Evolutionary conservation across 202 grass and related monocot genomes (phyloP), one percentile per base, ranked within the genome.

Genomic region (Carex arenaria): DNA sequence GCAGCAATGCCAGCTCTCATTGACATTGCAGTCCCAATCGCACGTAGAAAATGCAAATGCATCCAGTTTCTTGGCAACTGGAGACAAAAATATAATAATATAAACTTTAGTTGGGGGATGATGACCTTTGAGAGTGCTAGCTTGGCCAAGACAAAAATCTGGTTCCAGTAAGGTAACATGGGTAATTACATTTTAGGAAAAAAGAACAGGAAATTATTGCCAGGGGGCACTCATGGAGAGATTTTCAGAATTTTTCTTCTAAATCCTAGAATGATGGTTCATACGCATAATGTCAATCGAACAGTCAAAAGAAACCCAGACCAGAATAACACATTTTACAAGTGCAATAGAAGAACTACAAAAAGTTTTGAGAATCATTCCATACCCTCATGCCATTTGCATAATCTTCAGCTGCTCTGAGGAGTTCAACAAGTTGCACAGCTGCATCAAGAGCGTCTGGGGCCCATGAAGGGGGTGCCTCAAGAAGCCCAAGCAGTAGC

Each of bases 401-500:
- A 62, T 99, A 99, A 77, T 99, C 96, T 90, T 99, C 96, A 67
- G 93, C 96, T 77, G 96, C 93, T 88, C 96, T 83, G 84, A 99
- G 96, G 82, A 99, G 96, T 89, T 99, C 96, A 80, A 99, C 96
- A 84, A 99, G 91, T 86, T 99, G 96, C 66, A 99, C 96, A 52
- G 96, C 96, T 75, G 96, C 96, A 85, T 99, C 96, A 73, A 99
- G 89, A 87, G 96, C 96, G 84, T 99, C 96, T 77, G 96, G 96
- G 67, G 96, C 96, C 96, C 96, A 99, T 84, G 96, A 99, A 75
- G 96, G 96, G 62, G 96, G 93, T 28, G 96, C 96, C 86, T 99
- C 96, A 43, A 99, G 96, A 82, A 99, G 96, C 80, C 96, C 96
- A 80, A 99, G 92, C 68, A 99, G 87, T 61, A 99, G 86, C 70